phyloP scores from a whole-genome alignment of 1,284 basidiomycete genomes.

The Malassezia brasiliensis region DNA sequence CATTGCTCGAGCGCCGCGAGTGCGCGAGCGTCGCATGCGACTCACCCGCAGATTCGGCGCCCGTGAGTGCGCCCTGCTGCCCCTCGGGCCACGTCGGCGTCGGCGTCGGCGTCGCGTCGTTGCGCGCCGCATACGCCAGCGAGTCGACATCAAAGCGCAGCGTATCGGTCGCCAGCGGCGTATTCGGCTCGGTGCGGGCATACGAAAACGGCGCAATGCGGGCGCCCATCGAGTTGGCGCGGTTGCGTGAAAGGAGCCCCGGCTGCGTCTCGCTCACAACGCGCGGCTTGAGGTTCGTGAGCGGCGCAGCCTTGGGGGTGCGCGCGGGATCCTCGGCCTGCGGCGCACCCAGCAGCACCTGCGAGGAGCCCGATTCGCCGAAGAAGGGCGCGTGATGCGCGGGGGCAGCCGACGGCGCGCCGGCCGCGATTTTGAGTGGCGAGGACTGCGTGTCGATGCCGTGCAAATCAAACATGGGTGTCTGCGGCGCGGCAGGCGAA shows the following conservation, averaged over 20 bases:
- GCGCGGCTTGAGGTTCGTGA: neutral
- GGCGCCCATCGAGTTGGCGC: neutral
- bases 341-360: neutral
- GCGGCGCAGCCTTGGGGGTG: neutral
- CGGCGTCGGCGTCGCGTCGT: too few species aligned
- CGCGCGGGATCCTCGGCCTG: neutral
- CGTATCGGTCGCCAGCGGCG: too few species aligned
- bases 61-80: too few species aligned
- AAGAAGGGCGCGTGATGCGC: neutral
- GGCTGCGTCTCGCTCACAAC: neutral
- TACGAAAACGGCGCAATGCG: neutral
- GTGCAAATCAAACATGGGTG: neutral
- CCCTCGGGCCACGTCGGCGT: too few species aligned
- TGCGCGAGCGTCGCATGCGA: too few species aligned
- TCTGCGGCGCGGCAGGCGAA: neutral
- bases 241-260: neutral
- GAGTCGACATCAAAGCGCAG: neutral
- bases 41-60: too few species aligned
- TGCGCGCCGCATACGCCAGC: too few species aligned
- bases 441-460: neutral
- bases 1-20: neutral
- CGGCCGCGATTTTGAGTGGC: neutral
- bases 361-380: neutral
- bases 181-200: neutral
- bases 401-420: neutral